Percentiles rank a stretch among this genome's conserved stretches.
These are phyloP conservation scores for Raphanus hybrid DNA, from an alignment of 441 rosid genomes.

Conservation along the genomic window DNA sequence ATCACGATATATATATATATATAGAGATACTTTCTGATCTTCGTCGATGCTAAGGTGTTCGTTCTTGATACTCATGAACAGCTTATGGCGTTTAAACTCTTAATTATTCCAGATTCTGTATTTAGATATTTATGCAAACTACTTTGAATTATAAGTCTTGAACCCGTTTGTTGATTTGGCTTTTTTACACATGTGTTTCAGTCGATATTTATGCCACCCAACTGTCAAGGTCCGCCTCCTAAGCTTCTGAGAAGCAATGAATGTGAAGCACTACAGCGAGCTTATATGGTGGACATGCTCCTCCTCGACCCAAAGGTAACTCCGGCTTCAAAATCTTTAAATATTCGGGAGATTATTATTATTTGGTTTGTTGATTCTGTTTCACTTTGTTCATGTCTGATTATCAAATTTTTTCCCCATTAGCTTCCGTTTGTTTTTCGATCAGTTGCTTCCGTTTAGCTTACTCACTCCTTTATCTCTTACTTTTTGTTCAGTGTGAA, in stretches of 20 bases:
- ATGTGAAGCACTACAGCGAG: not conserved
- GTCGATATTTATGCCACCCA: not conserved
- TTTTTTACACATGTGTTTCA: not conserved
- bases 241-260: not conserved
- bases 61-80: no score
- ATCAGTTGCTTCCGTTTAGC: not conserved
- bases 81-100: not conserved
- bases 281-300: not conserved
- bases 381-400: not conserved
- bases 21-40: not conserved
- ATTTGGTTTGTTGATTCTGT: not conserved
- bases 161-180: not conserved
- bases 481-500: not conserved
- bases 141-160: not conserved
- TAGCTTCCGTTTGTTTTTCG: not conserved
- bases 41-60: no score
- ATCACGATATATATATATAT: not conserved
- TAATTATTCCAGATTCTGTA: not conserved
- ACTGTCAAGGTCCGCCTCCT: not conserved
- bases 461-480: not conserved
- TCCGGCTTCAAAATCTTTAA: not conserved
- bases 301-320: not conserved
- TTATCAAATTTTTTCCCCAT: constrained; percentile 18
- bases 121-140: not conserved
- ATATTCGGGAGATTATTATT: not conserved